Percentiles rank a stretch among this genome's conserved stretches.
phyloP scores from a whole-genome alignment of 2,329 filamentous ascomycete species.

The Epicoccum nigrum region DNA sequence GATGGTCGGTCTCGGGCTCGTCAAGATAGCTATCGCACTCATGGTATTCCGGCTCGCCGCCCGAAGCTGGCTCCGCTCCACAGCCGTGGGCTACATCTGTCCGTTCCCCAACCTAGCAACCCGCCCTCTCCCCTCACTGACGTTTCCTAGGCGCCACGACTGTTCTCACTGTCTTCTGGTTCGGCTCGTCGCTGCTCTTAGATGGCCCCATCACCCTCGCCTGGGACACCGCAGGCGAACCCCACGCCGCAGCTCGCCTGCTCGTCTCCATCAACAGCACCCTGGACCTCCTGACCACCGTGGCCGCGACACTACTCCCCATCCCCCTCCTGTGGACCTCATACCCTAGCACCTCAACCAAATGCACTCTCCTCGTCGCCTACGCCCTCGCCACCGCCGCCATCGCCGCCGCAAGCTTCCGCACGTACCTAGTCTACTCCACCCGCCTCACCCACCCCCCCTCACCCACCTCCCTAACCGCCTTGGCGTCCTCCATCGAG shows the following conservation, averaged over 20 bases:
- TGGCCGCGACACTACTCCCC: neutral
- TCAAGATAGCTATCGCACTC: constrained; percentile 56
- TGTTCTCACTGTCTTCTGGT: constrained; percentile 51
- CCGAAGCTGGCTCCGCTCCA: constrained; percentile 44
- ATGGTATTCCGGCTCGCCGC: constrained; percentile 53
- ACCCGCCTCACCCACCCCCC: neutral
- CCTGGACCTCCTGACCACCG: neutral
- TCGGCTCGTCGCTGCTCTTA: constrained; percentile 53
- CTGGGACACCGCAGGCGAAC: constrained; percentile 46
- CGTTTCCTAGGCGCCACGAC: constrained; percentile 20
- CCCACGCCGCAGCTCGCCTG: neutral
- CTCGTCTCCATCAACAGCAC: constrained; percentile 5
- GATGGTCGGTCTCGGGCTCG: constrained; percentile 52
- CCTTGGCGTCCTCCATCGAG: constrained; percentile 5
- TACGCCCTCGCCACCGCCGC: neutral
- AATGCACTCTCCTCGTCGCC: neutral
- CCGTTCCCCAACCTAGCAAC: constrained; percentile 3
- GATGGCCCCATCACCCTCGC: constrained; percentile 53
- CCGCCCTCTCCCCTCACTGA: constrained; percentile 3
- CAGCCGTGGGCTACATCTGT: constrained; percentile 53
- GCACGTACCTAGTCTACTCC: neutral
- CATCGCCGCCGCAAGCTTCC: neutral
- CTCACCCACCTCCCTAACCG: neutral
- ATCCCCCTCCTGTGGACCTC: neutral
- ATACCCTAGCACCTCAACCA: neutral